Evolutionary conservation across 1,139 yeast species (phyloP), one percentile per base, ranked within the genome.

Genomic region (Yamadazyma jaroonii): DNA sequence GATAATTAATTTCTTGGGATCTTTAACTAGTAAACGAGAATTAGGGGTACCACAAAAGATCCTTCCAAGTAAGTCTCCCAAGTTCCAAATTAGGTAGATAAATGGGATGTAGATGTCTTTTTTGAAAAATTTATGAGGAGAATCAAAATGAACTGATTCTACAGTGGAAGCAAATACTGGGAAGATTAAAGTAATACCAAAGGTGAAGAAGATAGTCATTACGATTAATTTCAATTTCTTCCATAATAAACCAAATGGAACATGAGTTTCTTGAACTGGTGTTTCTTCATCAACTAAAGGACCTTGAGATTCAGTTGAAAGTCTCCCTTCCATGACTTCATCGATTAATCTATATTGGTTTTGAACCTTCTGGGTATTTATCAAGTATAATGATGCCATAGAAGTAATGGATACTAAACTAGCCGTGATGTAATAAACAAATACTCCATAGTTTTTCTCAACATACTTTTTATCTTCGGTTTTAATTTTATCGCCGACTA

Each of bases 81-180:
- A 44, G 57, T 92, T 92, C 98, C 98, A 92, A 7, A 52, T 57
- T 25, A 92, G 66, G 54, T 84, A 88, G 1, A 86, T 81, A 38
- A 88, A 61, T 1, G 97, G 97, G 14, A 87, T 75, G 54, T 70
- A 92, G 6, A 81, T 65, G 38, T 64, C 66, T 40, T 71, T 72
- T 38, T 67, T 62, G 59, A 76, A 52, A 48, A 73, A 54, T 43
- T 52, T 38, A 47, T 59, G 35, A 17, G 46, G 22, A 9, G 70
- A 63, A 9, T 52, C 55, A 5, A 44, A 44, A 45, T 69, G 66
- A 2, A 73, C 76, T 2, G 87, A 79, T 34, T 74, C 75, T 7
- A 82, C 78, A 15, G 70, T 72, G 9, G 90, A 77, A 4, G 97
- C 96, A 72, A 89, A 89, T 1, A 92, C 94, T 0, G 97, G 97